Evolutionary conservation across 2,329 filamentous ascomycete species (phyloP), one percentile per base, ranked within the genome.

Genomic region (Xylaria sp.): DNA sequence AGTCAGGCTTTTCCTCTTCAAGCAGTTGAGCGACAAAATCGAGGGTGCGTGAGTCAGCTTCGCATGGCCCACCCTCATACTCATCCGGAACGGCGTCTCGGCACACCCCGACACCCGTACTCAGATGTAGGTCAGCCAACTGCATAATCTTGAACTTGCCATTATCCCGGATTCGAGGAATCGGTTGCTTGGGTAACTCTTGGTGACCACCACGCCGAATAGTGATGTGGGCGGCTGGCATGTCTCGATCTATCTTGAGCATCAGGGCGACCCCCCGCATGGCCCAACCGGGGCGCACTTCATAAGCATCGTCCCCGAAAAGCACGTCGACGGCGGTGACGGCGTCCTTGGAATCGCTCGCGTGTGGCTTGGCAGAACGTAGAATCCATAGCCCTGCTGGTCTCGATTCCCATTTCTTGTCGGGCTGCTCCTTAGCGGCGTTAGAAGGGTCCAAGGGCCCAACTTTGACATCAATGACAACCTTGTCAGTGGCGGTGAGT

Each of bases 141-240:
- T 99, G 95, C 84, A 99, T 88, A 67, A 99, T 97, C 81, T 98
- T 98, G 82, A 98, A 98, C 70, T 90, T 92, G 31, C 94, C 95
- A 74, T 95, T 92, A 65, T 96, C 92, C 45, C 87, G 86, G 66
- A 99, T 92, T 61, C 91, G 87, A 4, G 64, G 64, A 11, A 90
- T 91, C 40, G 87, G 81, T 0, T 91, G 90, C 75, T 89, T 93
- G 71, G 88, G 84, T 37, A 83, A 76, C 67, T 89, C 86, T 21
- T 82, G 79, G 21, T 86, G 86, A 54, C 83, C 81, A 2, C 95
- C 94, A 70, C 91, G 86, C 53, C 92, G 87, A 52, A 97, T 83
- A 25, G 88, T 96, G 59, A 99, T 76, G 63, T 94, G 89, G 21
- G 92, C 87, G 67, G 90, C 88, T 23, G 89, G 87, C 9, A 85